Evolutionary conservation across 768 basidiomycete species (phyloP).

Genomic region (Lentinula aciculospora): DNA sequence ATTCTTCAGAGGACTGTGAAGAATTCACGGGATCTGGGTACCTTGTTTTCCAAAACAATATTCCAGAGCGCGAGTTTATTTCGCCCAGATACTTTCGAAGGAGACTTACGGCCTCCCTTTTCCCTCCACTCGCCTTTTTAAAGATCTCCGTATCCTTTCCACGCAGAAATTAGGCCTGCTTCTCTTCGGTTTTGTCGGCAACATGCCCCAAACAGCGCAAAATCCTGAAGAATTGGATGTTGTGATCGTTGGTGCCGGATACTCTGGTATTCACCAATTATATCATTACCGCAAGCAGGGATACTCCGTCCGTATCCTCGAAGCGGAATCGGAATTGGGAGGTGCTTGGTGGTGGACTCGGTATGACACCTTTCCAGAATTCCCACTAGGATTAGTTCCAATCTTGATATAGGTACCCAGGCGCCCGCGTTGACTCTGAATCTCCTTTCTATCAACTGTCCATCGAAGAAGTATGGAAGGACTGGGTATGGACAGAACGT

Average conservation of each 20-base stretch:
- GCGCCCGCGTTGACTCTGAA: slow-evolving; percentile 21
- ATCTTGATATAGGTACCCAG: slow-evolving; percentile 14
- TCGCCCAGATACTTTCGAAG: neutral
- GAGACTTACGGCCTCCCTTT: neutral
- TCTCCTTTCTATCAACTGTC: slow-evolving; percentile 19
- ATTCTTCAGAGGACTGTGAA: no score
- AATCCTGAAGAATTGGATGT: slow-evolving; percentile 10
- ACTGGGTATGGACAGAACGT: slow-evolving; percentile 15
- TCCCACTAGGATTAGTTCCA: slow-evolving; percentile 7
- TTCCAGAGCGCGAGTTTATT: neutral
- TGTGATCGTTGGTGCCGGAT: slow-evolving; percentile 21
- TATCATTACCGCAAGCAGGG: slow-evolving; percentile 4
- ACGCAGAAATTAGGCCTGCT: neutral
- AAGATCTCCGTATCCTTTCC: neutral
- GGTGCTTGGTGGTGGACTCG: slow-evolving; percentile 15
- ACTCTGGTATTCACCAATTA: slow-evolving; percentile 15
- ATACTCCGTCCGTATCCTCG: slow-evolving; percentile 3
- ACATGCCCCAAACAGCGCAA: neutral
- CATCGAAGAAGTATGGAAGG: slow-evolving; percentile 19
- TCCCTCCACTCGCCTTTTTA: neutral
- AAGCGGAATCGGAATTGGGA: slow-evolving; percentile 16
- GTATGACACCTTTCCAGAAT: neutral
- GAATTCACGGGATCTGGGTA: neutral
- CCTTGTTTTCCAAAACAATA: no score
- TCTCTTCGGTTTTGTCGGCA: no score